Conservation (phyloP, 1,284 basidiomycete species). For the Marasmius oreades region DNA sequence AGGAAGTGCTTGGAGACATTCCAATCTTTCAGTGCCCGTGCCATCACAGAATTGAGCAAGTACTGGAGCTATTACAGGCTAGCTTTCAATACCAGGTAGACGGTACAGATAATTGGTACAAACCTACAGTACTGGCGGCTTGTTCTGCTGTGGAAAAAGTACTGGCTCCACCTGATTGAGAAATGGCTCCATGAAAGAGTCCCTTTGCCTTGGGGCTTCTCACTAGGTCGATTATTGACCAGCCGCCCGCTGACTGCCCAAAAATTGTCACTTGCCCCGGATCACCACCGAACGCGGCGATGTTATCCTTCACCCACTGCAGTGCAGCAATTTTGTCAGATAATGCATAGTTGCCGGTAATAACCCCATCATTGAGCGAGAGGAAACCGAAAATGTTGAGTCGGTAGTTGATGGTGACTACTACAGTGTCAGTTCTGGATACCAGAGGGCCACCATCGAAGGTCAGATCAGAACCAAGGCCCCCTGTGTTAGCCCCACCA, state of each 20-base stretch:
- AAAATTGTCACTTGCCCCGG: constrained; percentile 13
- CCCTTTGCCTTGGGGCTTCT: constrained; percentile 13
- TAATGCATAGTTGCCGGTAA: constrained; percentile 39
- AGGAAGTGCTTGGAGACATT: constrained; percentile 19
- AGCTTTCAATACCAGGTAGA: too few species aligned
- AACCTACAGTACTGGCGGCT: too few species aligned
- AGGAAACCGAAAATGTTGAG: constrained; percentile 41
- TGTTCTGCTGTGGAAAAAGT: constrained; percentile 6
- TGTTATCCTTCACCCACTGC: constrained; percentile 32
- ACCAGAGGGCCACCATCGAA: constrained; percentile 43
- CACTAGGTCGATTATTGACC: constrained; percentile 10
- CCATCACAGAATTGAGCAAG: constrained; percentile 13
- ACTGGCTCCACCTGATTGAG: constrained; percentile 8
- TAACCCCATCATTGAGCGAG: constrained; percentile 31
- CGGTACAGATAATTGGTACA: too few species aligned
- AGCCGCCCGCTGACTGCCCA: constrained; percentile 16
- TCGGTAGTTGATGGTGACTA: constrained; percentile 48
- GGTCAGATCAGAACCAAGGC: constrained; percentile 30
- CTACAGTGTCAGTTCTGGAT: constrained; percentile 42
- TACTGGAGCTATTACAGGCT: constrained; percentile 14
- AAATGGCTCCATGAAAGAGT: constrained; percentile 9
- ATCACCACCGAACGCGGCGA: constrained; percentile 22
- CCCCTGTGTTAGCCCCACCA: constrained; percentile 33
- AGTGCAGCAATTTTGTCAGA: constrained; percentile 37
- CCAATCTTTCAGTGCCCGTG: constrained; percentile 15